A percentile compares a stretch with the other conserved stretches of the same genome.
Conservation (phyloP, 2,329 filamentous ascomycete genomes). For the Talaromyces sp. region DNA sequence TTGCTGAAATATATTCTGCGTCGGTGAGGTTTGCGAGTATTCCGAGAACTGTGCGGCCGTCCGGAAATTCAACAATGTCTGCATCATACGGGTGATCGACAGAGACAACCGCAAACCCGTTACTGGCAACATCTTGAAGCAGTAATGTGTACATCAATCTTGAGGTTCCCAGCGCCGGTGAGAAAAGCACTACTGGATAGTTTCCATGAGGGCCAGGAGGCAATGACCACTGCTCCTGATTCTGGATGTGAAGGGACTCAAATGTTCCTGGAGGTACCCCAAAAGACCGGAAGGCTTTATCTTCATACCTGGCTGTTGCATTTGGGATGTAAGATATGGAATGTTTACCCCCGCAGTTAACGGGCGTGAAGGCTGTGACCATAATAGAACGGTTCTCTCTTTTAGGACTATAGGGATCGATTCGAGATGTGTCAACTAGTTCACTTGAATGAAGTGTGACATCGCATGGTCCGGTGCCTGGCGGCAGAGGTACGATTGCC, state of each 20-base stretch:
- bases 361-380: slow-evolving; percentile 32
- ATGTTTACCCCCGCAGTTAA: slow-evolving; percentile 12
- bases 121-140: slow-evolving; percentile 35
- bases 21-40: slow-evolving; percentile 12
- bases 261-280: slow-evolving; percentile 33
- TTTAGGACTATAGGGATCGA: slow-evolving; percentile 30
- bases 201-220: neutral
- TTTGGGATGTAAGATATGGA: slow-evolving; percentile 31
- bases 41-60: slow-evolving; percentile 20
- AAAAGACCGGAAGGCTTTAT: slow-evolving; percentile 14
- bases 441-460: slow-evolving; percentile 9
- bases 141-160: slow-evolving; percentile 35
- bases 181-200: slow-evolving; percentile 38
- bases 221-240: slow-evolving; percentile 12
- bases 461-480: slow-evolving; percentile 9
- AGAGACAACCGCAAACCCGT: slow-evolving; percentile 38
- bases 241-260: slow-evolving; percentile 25
- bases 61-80: slow-evolving; percentile 36
- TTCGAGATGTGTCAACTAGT: slow-evolving; percentile 26
- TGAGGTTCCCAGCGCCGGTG: slow-evolving; percentile 30
- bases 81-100: slow-evolving; percentile 43
- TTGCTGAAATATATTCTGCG: slow-evolving; percentile 2
- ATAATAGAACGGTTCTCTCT: slow-evolving; percentile 25
- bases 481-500: slow-evolving; percentile 2
- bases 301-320: slow-evolving; percentile 29